A percentile compares a stretch with the other conserved stretches of the same genome.
These are phyloP conservation scores for Podospora fimiseda DNA, from an alignment of 495 filamentous ascomycete genomes.

Conservation along the genomic window DNA sequence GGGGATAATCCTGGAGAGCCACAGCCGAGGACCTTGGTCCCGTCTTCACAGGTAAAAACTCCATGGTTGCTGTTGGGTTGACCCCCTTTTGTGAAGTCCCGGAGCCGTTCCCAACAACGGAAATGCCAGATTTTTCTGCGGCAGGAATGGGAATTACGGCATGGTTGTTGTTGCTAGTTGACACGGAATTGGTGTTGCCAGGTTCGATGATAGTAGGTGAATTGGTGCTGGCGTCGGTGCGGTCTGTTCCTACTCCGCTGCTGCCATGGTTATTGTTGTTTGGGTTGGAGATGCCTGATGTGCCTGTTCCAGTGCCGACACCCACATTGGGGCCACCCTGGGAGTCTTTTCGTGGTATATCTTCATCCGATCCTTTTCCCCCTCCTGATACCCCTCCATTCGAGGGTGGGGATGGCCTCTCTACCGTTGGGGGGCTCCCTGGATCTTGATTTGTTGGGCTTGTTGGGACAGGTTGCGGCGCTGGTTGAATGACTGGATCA, in stretches of 20 bases:
- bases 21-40: no score
- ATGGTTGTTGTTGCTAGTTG: no score
- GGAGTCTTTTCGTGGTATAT: background rate
- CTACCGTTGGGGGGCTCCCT: background rate
- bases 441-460: no score
- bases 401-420: background rate
- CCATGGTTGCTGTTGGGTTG: background rate
- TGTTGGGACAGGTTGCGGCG: no score
- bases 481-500: no score
- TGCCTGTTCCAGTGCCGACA: slow-evolving; percentile 1
- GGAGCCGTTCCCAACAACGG: background rate
- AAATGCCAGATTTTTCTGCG: no score
- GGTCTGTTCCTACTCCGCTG: background rate
- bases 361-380: background rate
- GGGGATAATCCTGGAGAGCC: no score
- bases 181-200: background rate
- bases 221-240: background rate
- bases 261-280: background rate
- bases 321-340: background rate
- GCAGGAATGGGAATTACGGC: no score
- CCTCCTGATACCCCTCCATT: background rate
- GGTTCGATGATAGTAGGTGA: background rate
- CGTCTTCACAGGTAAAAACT: background rate
- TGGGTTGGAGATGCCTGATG: background rate
- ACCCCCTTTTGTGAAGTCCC: background rate